Conservation (phyloP, 768 basidiomycete genomes). For the Lactarius quietus region DNA sequence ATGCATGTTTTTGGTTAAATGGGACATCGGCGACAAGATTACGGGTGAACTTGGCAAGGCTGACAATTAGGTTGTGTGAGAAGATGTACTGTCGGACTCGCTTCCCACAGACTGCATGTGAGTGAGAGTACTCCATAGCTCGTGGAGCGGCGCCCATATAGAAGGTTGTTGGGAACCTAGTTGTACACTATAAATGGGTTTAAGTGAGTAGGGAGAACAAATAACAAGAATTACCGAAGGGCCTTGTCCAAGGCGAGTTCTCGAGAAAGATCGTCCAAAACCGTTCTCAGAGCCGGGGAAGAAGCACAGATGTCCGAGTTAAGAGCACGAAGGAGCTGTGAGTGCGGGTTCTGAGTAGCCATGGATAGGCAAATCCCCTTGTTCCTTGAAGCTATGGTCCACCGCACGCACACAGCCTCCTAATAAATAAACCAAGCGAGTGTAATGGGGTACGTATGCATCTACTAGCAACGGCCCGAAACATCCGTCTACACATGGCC, state of each 20-base stretch:
- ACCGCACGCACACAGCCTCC: not conserved
- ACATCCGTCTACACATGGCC: not conserved
- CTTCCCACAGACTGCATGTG: constrained; percentile 33
- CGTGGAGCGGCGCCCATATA: constrained; percentile 21
- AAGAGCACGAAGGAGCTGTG: constrained; percentile 14
- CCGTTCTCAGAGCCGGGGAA: not conserved
- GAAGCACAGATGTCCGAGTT: not conserved
- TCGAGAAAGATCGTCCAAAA: constrained; percentile 15
- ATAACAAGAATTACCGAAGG: constrained; percentile 14
- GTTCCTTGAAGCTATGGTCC: constrained; percentile 4
- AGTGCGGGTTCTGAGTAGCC: constrained; percentile 4
- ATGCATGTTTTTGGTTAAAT: constrained; percentile 66
- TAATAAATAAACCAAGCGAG: not conserved
- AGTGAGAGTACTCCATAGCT: constrained; percentile 46
- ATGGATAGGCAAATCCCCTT: not conserved
- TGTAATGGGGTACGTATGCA: not conserved
- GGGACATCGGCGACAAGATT: constrained; percentile 77
- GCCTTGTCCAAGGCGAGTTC: constrained; percentile 17
- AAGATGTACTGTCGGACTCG: constrained; percentile 43
- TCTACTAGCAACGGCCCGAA: not conserved
- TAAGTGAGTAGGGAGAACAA: not conserved
- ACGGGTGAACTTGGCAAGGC: constrained; percentile 71
- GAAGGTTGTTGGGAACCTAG: constrained; percentile 19
- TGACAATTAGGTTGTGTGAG: constrained; percentile 30
- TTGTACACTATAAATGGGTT: constrained; percentile 11